Base-by-base conservation (phyloP, 305 asterid species). In the Fraxinus latifolia region DNA sequence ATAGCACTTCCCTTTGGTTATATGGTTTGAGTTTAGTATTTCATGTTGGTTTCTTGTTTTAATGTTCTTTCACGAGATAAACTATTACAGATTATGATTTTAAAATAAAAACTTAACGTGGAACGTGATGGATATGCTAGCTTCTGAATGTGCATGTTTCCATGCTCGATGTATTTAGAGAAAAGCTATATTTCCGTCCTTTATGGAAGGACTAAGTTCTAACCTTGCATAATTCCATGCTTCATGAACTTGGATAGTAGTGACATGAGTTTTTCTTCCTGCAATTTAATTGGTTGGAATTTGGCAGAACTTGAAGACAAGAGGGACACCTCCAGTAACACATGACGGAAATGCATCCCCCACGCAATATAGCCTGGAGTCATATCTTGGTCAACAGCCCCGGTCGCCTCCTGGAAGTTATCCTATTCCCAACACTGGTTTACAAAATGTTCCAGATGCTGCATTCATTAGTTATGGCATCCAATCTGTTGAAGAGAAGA, bases 291-390 rank as follows among this genome's bases (percentile, higher is more conserved):
- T 75, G 29, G 34, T 73, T 53, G 73, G 27, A 15, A 36, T 81
- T 83, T 82, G 80, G 81, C 91, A 95, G 99, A 88, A 82, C 82
- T 80, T 95, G 95, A 91, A 89, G 88, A 85, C 93, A 17, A 91
- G 85, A 84, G 87, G 82, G 65, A 77, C 85, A 74, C 95, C 89
- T 88, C 84, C 83, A 50, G 83, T 84, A 25, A 84, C 87, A 81
- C 88, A 77, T 15, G 92, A 84, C 68, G 89, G 83, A 83, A 86
- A 82, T 79, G 14, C 32, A 44, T 88, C 89, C 15, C 80, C 89
- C 1, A 25, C 39, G 84, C 90, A 83, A 80, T 78, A 82, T 80
- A 90, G 87, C 81, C 83, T 92, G 86, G 97, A 88, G 88, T 90
- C 97, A 14, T 92, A 89, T 88, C 87, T 91, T 70, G 89, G 89